Evolutionary conservation across 805 yeast genomes (phyloP).

Genomic region (Ogataea paraovalis): DNA sequence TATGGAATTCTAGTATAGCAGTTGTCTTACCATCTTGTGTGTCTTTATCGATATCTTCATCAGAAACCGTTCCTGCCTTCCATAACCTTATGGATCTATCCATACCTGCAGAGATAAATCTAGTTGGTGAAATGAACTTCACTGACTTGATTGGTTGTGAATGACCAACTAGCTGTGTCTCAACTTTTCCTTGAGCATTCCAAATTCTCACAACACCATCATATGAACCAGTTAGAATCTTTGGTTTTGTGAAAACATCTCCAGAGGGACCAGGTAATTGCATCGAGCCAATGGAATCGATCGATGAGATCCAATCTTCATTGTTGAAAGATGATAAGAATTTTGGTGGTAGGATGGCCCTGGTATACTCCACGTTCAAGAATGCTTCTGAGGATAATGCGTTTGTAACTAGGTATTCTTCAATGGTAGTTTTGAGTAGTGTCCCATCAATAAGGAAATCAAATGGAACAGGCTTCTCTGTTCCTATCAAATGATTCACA

Average conservation of each 20-base stretch:
- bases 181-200: conserved; percentile 75
- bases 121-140: conserved; percentile 68
- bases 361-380: conserved; percentile 79
- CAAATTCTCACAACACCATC: conserved; percentile 93
- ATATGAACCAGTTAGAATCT: conserved; percentile 82
- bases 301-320: conserved; percentile 93
- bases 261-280: conserved; percentile 25
- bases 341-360: conserved; percentile 93
- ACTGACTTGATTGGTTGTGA: conserved; percentile 82
- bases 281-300: conserved; percentile 43
- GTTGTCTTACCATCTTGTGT: conserved; percentile 60
- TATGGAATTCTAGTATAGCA: conserved; percentile 88
- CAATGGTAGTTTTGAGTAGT: conserved; percentile 70
- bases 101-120: conserved; percentile 81
- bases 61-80: conserved; percentile 53
- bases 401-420: conserved; percentile 69
- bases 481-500: conserved; percentile 77
- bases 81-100: conserved; percentile 88
- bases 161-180: conserved; percentile 82
- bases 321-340: conserved; percentile 82
- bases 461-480: conserved; percentile 75
- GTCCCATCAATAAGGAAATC: conserved; percentile 89
- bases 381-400: conserved; percentile 82
- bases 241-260: conserved; percentile 38
- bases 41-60: conserved; percentile 44